Evolutionary conservation across 805 yeast species (phyloP).

Genomic region (Zygoascus tannicola): DNA sequence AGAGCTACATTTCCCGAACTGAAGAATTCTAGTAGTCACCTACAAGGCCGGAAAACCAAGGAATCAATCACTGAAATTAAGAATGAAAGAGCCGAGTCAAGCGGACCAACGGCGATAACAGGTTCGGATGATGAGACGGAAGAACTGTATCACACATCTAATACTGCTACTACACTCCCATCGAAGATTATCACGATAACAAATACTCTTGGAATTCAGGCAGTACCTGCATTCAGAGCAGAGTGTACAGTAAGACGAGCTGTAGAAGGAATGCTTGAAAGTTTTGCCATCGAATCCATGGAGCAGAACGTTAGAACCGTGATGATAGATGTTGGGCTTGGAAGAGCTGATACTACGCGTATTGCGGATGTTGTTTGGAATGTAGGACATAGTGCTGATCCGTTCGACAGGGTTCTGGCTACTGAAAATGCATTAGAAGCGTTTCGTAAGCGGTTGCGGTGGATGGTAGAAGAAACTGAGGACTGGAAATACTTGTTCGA

Average conservation of each 20-base stretch:
- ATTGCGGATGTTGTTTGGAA: slow-evolving; percentile 23
- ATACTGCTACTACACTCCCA: neutral
- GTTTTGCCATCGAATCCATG: slow-evolving; percentile 22
- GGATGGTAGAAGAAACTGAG: slow-evolving; percentile 28
- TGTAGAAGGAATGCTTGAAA: slow-evolving; percentile 25
- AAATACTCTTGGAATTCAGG: slow-evolving; percentile 21
- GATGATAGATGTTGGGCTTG: slow-evolving; percentile 14
- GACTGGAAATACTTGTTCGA: slow-evolving; percentile 30
- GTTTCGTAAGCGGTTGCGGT: slow-evolving; percentile 24
- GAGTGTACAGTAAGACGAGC: slow-evolving; percentile 27
- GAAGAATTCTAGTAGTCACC: neutral
- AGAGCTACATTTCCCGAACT: slow-evolving; percentile 19
- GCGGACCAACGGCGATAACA: neutral
- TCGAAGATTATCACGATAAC: slow-evolving; percentile 10
- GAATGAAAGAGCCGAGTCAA: neutral
- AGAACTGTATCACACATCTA: neutral
- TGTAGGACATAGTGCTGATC: slow-evolving; percentile 21
- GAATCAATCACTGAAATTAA: neutral
- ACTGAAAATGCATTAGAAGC: slow-evolving; percentile 22
- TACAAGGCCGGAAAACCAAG: no score
- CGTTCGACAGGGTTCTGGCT: slow-evolving; percentile 23
- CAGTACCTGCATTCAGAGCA: slow-evolving; percentile 25
- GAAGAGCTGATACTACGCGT: slow-evolving; percentile 15
- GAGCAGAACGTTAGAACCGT: slow-evolving; percentile 13
- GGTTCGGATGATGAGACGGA: neutral